Evolutionary conservation across 2,329 filamentous ascomycete species (phyloP).

Genomic region (Chrysoporthe austroafricana): DNA sequence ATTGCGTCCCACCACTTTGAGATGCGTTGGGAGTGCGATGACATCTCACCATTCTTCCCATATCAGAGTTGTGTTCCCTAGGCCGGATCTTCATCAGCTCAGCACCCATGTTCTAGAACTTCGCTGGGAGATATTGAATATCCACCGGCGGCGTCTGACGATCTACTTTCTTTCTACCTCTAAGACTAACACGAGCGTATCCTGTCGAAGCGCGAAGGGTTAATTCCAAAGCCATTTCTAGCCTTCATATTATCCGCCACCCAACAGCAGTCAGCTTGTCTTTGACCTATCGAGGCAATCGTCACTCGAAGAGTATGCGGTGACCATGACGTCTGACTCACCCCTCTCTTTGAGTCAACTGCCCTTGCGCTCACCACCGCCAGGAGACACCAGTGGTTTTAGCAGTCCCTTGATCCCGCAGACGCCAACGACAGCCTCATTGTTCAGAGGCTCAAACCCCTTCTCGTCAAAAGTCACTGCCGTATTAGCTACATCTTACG

Average conservation of each 20-base stretch:
- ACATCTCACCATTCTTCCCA: not conserved
- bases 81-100: not conserved
- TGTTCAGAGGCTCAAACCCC: constrained; percentile 59
- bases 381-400: constrained; percentile 32
- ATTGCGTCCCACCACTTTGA: not conserved
- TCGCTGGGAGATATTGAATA: not conserved
- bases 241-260: not conserved
- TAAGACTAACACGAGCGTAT: not conserved
- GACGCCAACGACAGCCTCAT: constrained; percentile 36
- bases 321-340: constrained; percentile 28
- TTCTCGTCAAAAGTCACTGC: constrained; percentile 81
- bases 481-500: constrained; percentile 89
- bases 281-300: not conserved
- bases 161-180: not conserved
- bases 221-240: not conserved
- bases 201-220: not conserved
- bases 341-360: constrained; percentile 30
- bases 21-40: not conserved
- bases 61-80: not conserved
- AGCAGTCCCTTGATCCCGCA: constrained; percentile 36
- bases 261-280: not conserved
- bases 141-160: no score
- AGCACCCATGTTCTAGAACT: not conserved
- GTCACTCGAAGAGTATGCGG: not conserved
- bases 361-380: constrained; percentile 22